Evolutionary conservation across 2,329 filamentous ascomycete genomes (phyloP).

Genomic region (Claviceps paspali): DNA sequence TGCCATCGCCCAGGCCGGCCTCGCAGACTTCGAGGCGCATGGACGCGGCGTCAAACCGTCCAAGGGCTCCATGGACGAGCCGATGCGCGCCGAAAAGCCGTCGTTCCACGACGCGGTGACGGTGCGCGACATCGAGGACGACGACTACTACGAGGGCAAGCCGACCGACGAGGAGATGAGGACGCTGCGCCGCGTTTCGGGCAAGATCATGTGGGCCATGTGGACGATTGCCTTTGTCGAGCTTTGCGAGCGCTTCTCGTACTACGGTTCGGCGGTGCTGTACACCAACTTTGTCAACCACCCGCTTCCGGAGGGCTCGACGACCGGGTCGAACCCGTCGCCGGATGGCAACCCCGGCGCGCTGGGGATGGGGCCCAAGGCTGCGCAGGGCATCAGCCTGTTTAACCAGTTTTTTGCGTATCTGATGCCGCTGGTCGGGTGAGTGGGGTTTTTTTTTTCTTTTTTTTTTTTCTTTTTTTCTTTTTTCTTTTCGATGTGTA

Average conservation of each 20-base stretch:
- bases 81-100: slow-evolving; percentile 7
- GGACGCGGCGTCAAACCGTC: slow-evolving; percentile 13
- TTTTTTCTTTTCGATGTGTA: too few species aligned
- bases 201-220: slow-evolving; percentile 47
- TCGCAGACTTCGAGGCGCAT: slow-evolving; percentile 16
- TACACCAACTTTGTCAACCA: slow-evolving; percentile 53
- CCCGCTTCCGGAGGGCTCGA: slow-evolving; percentile 35
- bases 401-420: slow-evolving; percentile 50
- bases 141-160: slow-evolving; percentile 20
- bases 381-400: slow-evolving; percentile 30
- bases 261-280: slow-evolving; percentile 56
- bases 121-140: slow-evolving; percentile 12
- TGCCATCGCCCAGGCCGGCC: slow-evolving; percentile 19
- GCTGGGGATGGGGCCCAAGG: slow-evolving; percentile 41
- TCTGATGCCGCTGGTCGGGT: slow-evolving; percentile 42
- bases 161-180: slow-evolving; percentile 47
- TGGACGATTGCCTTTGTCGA: slow-evolving; percentile 61
- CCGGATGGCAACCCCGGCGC: slow-evolving; percentile 30
- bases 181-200: slow-evolving; percentile 48
- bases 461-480: too few species aligned
- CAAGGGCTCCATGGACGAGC: slow-evolving; percentile 15
- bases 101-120: slow-evolving; percentile 8
- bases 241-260: slow-evolving; percentile 62
- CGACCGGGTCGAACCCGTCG: slow-evolving; percentile 31
- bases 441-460: slow-evolving; percentile 8